phyloP scores from a whole-genome alignment of 2,329 filamentous ascomycete genomes.

The Fragosphaeria purpurea region DNA sequence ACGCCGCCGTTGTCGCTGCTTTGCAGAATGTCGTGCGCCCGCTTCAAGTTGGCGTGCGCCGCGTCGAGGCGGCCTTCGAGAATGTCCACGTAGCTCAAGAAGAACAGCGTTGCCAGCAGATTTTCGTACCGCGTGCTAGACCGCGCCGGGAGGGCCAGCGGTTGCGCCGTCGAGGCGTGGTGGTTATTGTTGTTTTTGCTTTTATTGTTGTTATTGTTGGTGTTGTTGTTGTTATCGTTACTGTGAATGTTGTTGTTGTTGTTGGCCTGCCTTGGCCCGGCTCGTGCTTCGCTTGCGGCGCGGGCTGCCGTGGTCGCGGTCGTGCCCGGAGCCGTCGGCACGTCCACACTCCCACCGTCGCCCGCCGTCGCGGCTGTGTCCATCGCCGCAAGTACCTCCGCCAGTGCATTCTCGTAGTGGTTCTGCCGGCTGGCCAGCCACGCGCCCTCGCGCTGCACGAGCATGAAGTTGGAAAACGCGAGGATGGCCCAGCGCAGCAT shows the following conservation, averaged over 20 bases:
- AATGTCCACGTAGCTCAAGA: conserved; percentile 44
- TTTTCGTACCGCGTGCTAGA: conserved; percentile 27
- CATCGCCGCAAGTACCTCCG: conserved; percentile 19
- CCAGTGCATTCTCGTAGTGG: conserved; percentile 27
- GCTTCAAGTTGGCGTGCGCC: conserved; percentile 39
- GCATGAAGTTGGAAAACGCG: conserved; percentile 39
- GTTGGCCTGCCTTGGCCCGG: too few species aligned
- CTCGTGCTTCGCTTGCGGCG: too few species aligned
- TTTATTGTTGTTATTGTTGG: too few species aligned
- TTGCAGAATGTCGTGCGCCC: conserved; percentile 38
- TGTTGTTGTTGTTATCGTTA: too few species aligned
- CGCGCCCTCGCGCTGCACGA: conserved; percentile 24
- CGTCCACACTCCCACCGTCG: not conserved
- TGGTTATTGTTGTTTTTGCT: too few species aligned
- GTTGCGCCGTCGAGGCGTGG: conserved; percentile 27
- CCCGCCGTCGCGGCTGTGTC: conserved; percentile 6
- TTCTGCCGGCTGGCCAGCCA: conserved; percentile 24
- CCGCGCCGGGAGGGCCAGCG: conserved; percentile 20
- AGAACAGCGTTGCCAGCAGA: conserved; percentile 40
- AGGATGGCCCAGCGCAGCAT: conserved; percentile 39
- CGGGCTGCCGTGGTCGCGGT: too few species aligned
- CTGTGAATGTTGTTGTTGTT: too few species aligned
- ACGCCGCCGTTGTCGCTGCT: conserved; percentile 25
- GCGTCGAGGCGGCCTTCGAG: conserved; percentile 31
- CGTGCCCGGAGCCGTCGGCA: not conserved